Evolutionary conservation across 2,329 filamentous ascomycete species (phyloP).

Genomic region (Thielaviopsis punctulata): DNA sequence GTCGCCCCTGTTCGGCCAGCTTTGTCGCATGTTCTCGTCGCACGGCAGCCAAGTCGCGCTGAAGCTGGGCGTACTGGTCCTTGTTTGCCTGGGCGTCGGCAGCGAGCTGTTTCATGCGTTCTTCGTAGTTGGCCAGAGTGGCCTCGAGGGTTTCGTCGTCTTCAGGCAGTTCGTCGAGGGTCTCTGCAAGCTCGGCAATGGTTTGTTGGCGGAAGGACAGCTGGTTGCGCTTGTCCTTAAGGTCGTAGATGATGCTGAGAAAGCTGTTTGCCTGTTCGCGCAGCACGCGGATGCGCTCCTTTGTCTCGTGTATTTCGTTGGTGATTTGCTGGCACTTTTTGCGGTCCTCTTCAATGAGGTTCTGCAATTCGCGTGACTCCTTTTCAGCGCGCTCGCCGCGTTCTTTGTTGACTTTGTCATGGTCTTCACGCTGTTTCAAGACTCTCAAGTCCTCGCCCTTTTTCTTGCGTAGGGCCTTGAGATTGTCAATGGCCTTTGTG

Average conservation of each 20-base stretch:
- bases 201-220: slow-evolving; percentile 52
- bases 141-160: slow-evolving; percentile 58
- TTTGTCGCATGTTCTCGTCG: slow-evolving; percentile 33
- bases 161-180: slow-evolving; percentile 62
- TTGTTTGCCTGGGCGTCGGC: slow-evolving; percentile 46
- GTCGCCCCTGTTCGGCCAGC: slow-evolving; percentile 53
- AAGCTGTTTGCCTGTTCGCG: slow-evolving; percentile 59
- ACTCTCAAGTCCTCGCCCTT: slow-evolving; percentile 59
- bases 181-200: slow-evolving; percentile 50
- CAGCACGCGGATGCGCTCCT: slow-evolving; percentile 42
- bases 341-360: slow-evolving; percentile 45
- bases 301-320: slow-evolving; percentile 42
- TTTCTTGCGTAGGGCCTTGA: slow-evolving; percentile 71
- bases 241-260: slow-evolving; percentile 53
- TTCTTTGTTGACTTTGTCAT: slow-evolving; percentile 72
- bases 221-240: slow-evolving; percentile 62
- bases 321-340: slow-evolving; percentile 41
- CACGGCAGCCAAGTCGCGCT: slow-evolving; percentile 26
- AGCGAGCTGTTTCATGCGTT: slow-evolving; percentile 48
- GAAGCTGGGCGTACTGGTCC: slow-evolving; percentile 48
- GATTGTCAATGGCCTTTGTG: slow-evolving; percentile 90
- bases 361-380: slow-evolving; percentile 44
- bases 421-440: slow-evolving; percentile 56
- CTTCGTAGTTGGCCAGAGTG: slow-evolving; percentile 61
- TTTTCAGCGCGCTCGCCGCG: slow-evolving; percentile 58